Evolutionary conservation across 2,329 filamentous ascomycete species (phyloP), one percentile per base, ranked within the genome.

Genomic region (Ascochyta koolunga): DNA sequence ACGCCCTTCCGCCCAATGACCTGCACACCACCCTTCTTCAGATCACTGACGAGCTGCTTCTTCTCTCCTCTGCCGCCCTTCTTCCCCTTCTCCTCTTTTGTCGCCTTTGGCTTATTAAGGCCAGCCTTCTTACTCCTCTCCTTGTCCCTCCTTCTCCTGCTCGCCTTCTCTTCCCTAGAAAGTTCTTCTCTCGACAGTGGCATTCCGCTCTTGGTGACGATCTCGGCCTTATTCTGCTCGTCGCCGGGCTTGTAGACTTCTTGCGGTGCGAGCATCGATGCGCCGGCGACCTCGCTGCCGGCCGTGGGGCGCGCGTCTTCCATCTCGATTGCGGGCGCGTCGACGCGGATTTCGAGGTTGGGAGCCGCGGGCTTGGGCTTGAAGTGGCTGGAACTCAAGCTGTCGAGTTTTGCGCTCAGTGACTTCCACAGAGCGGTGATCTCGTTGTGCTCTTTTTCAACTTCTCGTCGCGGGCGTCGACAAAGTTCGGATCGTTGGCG

Each of bases 331-430:
- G 90, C 91, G n/a, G 93, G 91, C 4, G 95, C 90, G 76, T 98
- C 93, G 22, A 91, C 84, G 29, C 97, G 89, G 50, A 97, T 89
- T 37, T 90, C 93, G 59, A 99, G 85, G 39, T 86, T 85, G n/a
- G 91, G 86, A 45, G 89, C 89, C 2, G 88, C 83, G 10, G 90
- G 88, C 78, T 93, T 96, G 48, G 95, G 95, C 76, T 91, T 93
- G 83, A 96, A 97, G 78, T 97, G 90, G 88, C 91, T 96, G 73
- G 90, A 96, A 76, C 88, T 93, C 59, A 99, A 86, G 22, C 90
- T 86, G 76, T 99, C 95, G 50, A 99, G 86, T 59, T 91, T 90
- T 39, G 84, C 84, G 68, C 84, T 87, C 47, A 97, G 82, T 31
- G 90, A 88, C 64, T 86, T 89, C 92, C 95, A 99, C 67, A 97